These are phyloP conservation scores for Heracleum sosnowskyi DNA, from an alignment of 129 eudicot species.

Conservation along the genomic window DNA sequence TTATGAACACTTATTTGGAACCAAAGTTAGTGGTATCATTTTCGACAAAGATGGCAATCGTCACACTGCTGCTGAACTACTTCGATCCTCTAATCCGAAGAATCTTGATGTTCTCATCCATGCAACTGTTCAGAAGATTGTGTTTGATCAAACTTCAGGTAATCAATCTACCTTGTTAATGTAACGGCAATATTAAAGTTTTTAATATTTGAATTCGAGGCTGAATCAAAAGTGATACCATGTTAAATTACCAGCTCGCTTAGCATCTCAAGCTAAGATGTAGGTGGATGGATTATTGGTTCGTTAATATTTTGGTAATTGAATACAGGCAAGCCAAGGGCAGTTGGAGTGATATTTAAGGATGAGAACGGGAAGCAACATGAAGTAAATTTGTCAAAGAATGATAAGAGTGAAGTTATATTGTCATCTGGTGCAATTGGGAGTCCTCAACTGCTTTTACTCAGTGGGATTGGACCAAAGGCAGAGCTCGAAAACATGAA, in stretches of 20 bases:
- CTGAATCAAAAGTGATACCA: background rate
- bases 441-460: constrained; percentile 83
- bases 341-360: constrained; percentile 76
- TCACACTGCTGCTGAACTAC: constrained; percentile 79
- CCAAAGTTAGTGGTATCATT: constrained; percentile 85
- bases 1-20: constrained; percentile 79
- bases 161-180: background rate
- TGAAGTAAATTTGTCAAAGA: constrained; percentile 46
- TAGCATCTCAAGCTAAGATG: no score
- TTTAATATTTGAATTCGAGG: background rate
- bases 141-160: constrained; percentile 58
- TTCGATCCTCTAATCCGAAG: constrained; percentile 42
- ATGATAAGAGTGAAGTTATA: constrained; percentile 54
- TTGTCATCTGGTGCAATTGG: constrained; percentile 81
- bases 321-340: constrained; percentile 58
- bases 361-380: constrained; percentile 66
- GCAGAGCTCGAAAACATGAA: constrained; percentile 55
- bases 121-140: constrained; percentile 74
- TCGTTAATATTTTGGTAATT: background rate
- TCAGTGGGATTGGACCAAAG: constrained; percentile 90
- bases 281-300: background rate
- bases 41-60: constrained; percentile 68
- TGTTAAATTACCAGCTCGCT: no score
- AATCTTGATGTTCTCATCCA: constrained; percentile 61
- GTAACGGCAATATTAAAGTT: no score